These are phyloP conservation scores for Astragalus membranaceus DNA, from an alignment of 306 rosid species.

Conservation along the genomic window DNA sequence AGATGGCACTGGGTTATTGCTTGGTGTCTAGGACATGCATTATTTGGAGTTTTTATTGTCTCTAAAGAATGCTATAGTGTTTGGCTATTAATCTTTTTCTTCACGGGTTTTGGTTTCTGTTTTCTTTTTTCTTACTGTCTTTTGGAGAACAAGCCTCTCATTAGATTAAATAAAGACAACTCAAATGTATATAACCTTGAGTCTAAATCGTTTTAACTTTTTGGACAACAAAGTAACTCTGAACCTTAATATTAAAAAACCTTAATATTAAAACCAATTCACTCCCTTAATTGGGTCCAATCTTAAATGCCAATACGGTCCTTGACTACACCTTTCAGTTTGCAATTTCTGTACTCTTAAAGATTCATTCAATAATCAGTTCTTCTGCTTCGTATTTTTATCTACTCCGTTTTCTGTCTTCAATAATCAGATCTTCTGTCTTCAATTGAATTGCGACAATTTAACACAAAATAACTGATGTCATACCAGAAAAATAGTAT, in stretches of 20 bases:
- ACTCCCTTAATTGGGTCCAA: no score
- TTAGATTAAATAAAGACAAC: no score
- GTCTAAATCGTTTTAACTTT: no score
- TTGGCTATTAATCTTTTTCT: background rate
- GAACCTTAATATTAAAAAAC: no score
- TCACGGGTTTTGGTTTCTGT: slow-evolving; percentile 1
- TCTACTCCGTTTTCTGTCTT: background rate
- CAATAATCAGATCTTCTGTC: background rate
- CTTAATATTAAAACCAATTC: no score
- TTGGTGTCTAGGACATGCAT: background rate
- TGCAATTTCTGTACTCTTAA: no score
- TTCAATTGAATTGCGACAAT: background rate
- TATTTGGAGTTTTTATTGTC: background rate
- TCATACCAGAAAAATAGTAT: background rate
- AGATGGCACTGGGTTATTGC: background rate
- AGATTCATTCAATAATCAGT: background rate
- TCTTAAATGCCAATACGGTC: no score
- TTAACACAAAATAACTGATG: background rate
- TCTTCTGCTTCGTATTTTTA: no score
- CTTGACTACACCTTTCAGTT: no score
- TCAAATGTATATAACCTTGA: no score
- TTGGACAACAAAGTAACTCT: no score
- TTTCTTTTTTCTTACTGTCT: background rate
- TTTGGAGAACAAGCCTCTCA: no score
- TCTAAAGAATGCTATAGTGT: background rate